phyloP scores from a whole-genome alignment of 2,329 filamentous ascomycete genomes.

The Elsinoe arachidis region DNA sequence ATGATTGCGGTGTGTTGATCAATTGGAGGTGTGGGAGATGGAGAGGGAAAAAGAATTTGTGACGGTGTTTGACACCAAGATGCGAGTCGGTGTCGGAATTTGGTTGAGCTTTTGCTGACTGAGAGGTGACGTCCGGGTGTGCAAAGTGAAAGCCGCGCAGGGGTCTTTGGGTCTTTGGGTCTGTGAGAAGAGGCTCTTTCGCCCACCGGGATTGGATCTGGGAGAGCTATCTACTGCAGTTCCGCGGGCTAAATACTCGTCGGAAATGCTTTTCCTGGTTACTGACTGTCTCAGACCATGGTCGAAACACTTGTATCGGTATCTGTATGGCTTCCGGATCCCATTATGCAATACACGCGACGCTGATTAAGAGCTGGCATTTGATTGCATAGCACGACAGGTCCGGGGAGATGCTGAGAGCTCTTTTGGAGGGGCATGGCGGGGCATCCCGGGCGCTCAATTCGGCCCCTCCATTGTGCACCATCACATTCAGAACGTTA shows the following conservation, averaged over 20 bases:
- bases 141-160: constrained; percentile 1
- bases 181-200: background rate
- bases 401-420: background rate
- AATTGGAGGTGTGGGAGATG: constrained; percentile 8
- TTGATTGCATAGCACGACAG: background rate
- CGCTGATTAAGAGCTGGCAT: background rate
- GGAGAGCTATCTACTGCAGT: background rate
- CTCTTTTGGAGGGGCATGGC: background rate
- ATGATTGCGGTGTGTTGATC: constrained; percentile 47
- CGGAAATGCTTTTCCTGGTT: background rate
- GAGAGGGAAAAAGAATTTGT: constrained; percentile 14
- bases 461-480: background rate
- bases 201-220: background rate
- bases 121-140: background rate
- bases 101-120: constrained; percentile 12
- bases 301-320: too few relatives aligned
- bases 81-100: constrained; percentile 4
- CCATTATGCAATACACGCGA: background rate
- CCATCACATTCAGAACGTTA: background rate
- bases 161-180: background rate
- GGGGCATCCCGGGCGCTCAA: background rate
- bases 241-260: background rate
- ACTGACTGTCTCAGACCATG: background rate
- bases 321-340: too few relatives aligned
- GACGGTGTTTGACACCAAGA: background rate